Evolutionary conservation across 257 asterid species (phyloP).

Genomic region (Nicotiana attenuata): DNA sequence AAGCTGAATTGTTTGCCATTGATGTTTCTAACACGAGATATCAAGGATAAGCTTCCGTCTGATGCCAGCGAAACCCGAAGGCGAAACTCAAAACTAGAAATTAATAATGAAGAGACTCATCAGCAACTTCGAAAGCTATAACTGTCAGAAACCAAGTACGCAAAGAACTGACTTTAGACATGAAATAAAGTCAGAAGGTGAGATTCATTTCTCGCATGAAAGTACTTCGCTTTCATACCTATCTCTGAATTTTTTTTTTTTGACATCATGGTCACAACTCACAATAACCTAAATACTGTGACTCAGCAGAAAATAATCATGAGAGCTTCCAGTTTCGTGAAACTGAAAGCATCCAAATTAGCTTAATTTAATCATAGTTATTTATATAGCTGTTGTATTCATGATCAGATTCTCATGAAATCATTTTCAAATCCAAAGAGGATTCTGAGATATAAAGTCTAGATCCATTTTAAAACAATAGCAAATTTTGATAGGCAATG

Average conservation of each 20-base stretch:
- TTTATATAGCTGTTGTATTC: not conserved
- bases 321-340: not conserved
- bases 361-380: not conserved
- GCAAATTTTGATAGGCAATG: not conserved
- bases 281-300: not conserved
- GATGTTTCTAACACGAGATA: constrained; percentile 81
- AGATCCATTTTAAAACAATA: not conserved
- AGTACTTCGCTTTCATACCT: not conserved
- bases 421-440: not conserved
- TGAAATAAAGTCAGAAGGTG: not conserved
- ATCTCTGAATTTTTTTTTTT: not conserved
- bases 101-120: constrained; percentile 5
- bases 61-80: constrained; percentile 69
- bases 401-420: not conserved
- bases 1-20: constrained; percentile 84
- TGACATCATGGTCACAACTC: not conserved
- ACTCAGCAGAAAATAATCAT: not conserved
- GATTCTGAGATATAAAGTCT: not conserved
- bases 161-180: not conserved
- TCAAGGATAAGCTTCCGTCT: constrained; percentile 71
- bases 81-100: constrained; percentile 72
- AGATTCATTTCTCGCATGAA: not conserved
- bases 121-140: constrained; percentile 3
- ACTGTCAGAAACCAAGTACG: not conserved
- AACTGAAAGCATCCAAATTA: not conserved